Base-by-base conservation (phyloP, 1,139 yeast genomes). In the Groenewaldozyma auringiensis region DNA sequence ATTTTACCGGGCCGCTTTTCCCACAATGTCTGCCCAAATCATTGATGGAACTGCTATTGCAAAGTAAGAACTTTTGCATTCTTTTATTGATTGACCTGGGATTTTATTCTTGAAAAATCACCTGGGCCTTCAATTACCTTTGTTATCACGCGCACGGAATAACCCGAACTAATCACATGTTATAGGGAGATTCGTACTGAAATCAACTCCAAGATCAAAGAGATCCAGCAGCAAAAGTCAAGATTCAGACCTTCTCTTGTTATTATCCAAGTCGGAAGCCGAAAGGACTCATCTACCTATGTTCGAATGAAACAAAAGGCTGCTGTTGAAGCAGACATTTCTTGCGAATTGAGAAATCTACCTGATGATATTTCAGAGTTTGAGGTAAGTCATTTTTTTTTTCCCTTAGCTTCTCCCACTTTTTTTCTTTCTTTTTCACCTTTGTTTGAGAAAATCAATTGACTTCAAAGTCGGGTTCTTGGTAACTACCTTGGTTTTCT, bases 251-350 rank as follows among this genome's bases (percentile, higher is more conserved):
- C 98, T 33, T 75, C 78, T 46, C 72, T 92, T 63, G 74, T 86
- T 45, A 89, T 92, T 56, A 74, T 92, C 55, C 98, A 92, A 69
- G 94, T 92, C 22, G 97, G 97, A 42, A 74, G 71, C 42, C 76
- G 97, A 60, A 89, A 86, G 35, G 98, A 92, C 64, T 87, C 96
- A 11, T 75, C 86, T 43, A 85, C 96, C n/a, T 92, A 92, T 67
- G 96, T 92, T 47, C 79, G 82, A 56, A 89, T 92, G 95, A 92
- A 92, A 71, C 72, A 86, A 56, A 85, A 82, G 70, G 96, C 97
- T 22, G 96, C 97, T 29, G 55, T 51, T 21, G 94, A 85, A 61
- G 92, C 95, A 34, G 79, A 81, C 49, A 83, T 92, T 54, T 72
- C 71, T 29, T 88, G 95, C 63, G 72, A 77, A 44, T 72, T 86